Conservation (phyloP, 1,139 yeast species). For the Magnusiomyces fungicola region DNA sequence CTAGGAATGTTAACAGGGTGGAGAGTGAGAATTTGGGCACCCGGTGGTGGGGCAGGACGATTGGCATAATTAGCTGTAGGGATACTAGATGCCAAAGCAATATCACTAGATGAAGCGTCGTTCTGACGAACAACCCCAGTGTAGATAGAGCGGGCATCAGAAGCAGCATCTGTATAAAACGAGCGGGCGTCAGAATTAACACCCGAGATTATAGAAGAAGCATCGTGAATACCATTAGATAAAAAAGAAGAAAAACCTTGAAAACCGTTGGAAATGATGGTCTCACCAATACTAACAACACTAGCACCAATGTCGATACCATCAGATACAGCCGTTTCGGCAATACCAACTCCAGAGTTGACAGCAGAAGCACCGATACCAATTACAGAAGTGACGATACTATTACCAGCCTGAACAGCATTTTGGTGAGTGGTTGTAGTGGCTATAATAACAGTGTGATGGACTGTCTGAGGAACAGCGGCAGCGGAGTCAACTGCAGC, state of each 20-base stretch:
- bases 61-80: too few species aligned
- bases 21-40: not conserved
- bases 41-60: not conserved
- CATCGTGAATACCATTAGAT: not conserved
- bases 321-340: not conserved
- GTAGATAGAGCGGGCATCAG: not conserved
- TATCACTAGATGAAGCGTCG: too few species aligned
- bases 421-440: not conserved
- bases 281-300: not conserved
- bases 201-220: not conserved
- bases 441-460: not conserved
- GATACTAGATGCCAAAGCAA: too few species aligned
- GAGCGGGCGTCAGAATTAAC: not conserved
- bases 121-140: not conserved
- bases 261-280: not conserved
- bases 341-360: not conserved
- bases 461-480: not conserved
- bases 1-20: not conserved
- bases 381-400: not conserved
- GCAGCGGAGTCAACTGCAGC: not conserved
- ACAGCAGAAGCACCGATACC: not conserved
- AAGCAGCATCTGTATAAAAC: not conserved
- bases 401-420: not conserved
- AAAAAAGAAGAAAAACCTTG: not conserved
- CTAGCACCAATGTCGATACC: not conserved